A percentile compares a stretch with the other conserved stretches of the same genome.
phyloP scores from a whole-genome alignment of 2,329 filamentous ascomycete species.

The Colletotrichum echinochloae region DNA sequence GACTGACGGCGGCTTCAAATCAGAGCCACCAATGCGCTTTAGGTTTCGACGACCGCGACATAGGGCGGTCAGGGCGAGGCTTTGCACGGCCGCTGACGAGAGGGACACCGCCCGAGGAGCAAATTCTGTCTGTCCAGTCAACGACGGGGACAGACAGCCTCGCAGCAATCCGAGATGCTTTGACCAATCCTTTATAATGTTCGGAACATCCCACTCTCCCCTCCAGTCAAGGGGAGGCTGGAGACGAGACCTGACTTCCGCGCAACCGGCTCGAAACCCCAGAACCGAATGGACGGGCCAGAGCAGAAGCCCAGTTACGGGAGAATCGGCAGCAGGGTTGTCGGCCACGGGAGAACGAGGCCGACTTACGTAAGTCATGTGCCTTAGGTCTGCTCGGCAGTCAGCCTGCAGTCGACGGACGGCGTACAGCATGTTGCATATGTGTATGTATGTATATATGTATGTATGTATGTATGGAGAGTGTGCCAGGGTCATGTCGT shows the following conservation, averaged over 20 bases:
- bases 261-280: slow-evolving; percentile 9
- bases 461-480: not conserved
- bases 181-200: slow-evolving; percentile 9
- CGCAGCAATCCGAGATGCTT: slow-evolving; percentile 17
- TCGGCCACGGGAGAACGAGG: slow-evolving; percentile 18
- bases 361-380: slow-evolving; percentile 35
- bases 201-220: slow-evolving; percentile 21
- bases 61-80: slow-evolving; percentile 39
- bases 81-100: slow-evolving; percentile 26
- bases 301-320: not conserved
- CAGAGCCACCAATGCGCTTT: slow-evolving; percentile 25
- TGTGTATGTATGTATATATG: no score
- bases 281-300: not conserved
- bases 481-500: slow-evolving; percentile 34
- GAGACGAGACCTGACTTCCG: slow-evolving; percentile 6
- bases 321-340: slow-evolving; percentile 10
- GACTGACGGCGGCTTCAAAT: slow-evolving; percentile 14
- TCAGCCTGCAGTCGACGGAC: slow-evolving; percentile 30
- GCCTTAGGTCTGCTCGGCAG: slow-evolving; percentile 28
- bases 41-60: slow-evolving; percentile 35
- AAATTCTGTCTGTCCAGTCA: not conserved
- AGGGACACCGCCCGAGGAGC: slow-evolving; percentile 16
- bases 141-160: not conserved
- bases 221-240: not conserved
- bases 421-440: slow-evolving; percentile 10